Evolutionary conservation across 495 filamentous ascomycete genomes (phyloP).

Genomic region (Lasiosphaeris hirsuta): DNA sequence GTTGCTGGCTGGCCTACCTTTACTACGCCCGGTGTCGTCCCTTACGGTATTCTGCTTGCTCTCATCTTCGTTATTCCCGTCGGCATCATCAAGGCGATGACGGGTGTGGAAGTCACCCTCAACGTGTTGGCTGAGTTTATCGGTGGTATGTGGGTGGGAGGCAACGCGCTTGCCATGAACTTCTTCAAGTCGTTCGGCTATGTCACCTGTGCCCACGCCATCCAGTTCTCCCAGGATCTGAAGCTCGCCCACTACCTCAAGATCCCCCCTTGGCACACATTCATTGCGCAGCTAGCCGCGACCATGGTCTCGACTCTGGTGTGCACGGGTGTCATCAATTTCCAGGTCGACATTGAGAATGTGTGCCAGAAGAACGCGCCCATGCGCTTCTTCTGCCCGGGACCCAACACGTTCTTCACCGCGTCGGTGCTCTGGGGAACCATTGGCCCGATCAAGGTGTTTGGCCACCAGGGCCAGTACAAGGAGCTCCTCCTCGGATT

Average conservation of each 20-base stretch:
- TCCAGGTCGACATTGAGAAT: conserved; percentile 36
- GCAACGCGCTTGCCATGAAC: conserved; percentile 43
- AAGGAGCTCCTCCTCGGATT: conserved; percentile 36
- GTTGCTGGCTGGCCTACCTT: conserved; percentile 38
- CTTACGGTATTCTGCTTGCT: conserved; percentile 41
- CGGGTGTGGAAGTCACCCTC: conserved; percentile 40
- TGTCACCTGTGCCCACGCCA: conserved; percentile 39
- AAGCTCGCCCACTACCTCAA: conserved; percentile 46
- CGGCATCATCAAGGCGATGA: conserved; percentile 44
- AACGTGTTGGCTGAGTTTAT: conserved; percentile 47
- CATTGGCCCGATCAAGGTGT: conserved; percentile 41
- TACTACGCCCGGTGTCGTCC: conserved; percentile 39
- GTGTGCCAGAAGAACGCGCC: conserved; percentile 39
- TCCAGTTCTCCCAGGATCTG: conserved; percentile 37
- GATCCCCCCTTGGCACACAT: conserved; percentile 41
- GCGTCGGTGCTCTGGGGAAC: conserved; percentile 45
- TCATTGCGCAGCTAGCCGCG: conserved; percentile 40
- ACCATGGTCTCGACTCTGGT: conserved; percentile 40
- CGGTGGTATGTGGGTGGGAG: conserved; percentile 38
- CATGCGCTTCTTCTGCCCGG: conserved; percentile 39
- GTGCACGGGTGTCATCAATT: conserved; percentile 37
- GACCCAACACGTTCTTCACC: conserved; percentile 43
- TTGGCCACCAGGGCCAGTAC: conserved; percentile 37
- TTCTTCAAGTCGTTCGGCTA: conserved; percentile 44
- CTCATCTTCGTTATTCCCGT: conserved; percentile 41